Conservation (phyloP, 495 filamentous ascomycete species). For the Hyaloscypha variabilis region DNA sequence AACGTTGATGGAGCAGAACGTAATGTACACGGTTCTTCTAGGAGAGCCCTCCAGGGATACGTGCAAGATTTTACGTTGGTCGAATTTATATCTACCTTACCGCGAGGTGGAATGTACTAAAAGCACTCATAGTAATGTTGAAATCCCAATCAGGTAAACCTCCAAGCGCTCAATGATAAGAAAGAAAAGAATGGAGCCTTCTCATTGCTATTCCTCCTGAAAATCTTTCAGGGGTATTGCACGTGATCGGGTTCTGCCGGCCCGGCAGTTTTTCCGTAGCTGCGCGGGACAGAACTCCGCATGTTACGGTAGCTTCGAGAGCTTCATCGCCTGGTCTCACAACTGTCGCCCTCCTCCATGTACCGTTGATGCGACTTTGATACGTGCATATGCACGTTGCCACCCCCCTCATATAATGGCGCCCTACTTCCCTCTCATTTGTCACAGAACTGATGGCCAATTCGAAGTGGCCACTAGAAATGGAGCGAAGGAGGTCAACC, state of each 20-base stretch:
- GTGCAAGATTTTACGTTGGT: no score
- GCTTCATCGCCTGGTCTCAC: neutral
- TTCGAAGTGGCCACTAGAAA: conserved; percentile 30
- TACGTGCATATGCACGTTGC: neutral
- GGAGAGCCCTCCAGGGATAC: no score
- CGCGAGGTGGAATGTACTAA: no score
- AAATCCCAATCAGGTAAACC: no score
- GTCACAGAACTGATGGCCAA: conserved; percentile 44
- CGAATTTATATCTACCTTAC: no score
- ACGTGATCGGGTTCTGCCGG: neutral
- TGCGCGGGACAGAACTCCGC: neutral
- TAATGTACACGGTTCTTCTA: no score
- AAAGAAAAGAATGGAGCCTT: no score
- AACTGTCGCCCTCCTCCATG: neutral
- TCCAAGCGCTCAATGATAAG: no score
- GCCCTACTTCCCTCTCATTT: conserved; percentile 34
- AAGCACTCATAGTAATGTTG: no score
- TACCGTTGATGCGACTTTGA: neutral
- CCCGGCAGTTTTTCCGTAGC: neutral
- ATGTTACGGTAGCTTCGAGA: neutral
- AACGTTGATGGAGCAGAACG: no score
- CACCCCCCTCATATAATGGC: conserved; percentile 8
- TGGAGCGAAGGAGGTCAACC: conserved; percentile 42
- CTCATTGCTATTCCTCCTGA: no score
- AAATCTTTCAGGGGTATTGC: neutral